Base-by-base conservation (phyloP, 371 early-diverging fungal genomes). In the Saksenaea vasiformis region DNA sequence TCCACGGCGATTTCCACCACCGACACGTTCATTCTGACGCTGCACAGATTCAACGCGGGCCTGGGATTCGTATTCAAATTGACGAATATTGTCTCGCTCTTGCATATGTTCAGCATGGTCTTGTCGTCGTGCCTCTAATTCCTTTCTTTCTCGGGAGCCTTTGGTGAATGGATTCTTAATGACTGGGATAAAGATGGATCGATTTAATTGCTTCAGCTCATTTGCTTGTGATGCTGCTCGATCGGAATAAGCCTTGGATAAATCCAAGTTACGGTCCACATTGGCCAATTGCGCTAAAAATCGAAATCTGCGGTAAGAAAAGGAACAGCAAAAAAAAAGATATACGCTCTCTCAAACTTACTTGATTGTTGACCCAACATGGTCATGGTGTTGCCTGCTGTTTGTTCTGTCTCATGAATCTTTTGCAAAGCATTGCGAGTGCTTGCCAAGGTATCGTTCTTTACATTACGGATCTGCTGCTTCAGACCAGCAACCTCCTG, bases 191-290 rank as follows among this genome's bases (percentile, higher is more conserved):
- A 93, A 83, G 73, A 95, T 94, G 56, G 89, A 92, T 54, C 87
- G 80, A 78, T 93, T 93, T 35, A 93, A 77, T 10, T 91, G 86
- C 66, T 88, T 90, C 47, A 95, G 84, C 62, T 91, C 89, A 51
- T 83, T 77, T 9, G 93, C 87, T 69, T 91, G 87, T 15, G 85
- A 82, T 19, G 89, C 83, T 10, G 92, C 87, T 54, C 86, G 81
- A 64, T 91, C 88, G 5, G 91, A 88, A 69, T 90, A 84, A 17
- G 87, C 78, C 57, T 88, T 89, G 58, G 93, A 87, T 58, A 84
- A 67, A 62, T 94, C 93, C 47, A 95, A 74, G 56, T 86, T 86
- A 31, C 87, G 77, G 62, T 91, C 90, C 39, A 91, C 84, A 59
- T 85, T 84, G 66, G 88, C 84, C 26, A 95, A 78, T 90, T 91